phyloP scores from a whole-genome alignment of 106 monocot species.

The Vanilla planifolia region DNA sequence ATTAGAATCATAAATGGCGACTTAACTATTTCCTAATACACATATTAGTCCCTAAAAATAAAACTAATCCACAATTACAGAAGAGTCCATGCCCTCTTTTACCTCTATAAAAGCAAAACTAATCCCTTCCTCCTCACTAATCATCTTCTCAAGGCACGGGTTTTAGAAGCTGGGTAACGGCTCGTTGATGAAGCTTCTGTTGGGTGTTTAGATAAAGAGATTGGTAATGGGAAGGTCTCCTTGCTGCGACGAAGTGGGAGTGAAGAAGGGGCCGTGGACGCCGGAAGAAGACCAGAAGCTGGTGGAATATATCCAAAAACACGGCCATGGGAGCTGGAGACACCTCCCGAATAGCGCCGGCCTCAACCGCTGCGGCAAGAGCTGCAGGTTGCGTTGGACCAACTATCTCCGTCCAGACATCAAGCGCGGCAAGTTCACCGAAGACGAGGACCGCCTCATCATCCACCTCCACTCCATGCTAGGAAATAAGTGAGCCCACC shows the following conservation, averaged over 20 bases:
- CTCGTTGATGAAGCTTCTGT: too few species aligned
- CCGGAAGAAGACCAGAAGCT: conserved; percentile 52
- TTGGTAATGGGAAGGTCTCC: conserved; percentile 40
- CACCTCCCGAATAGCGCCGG: conserved; percentile 43
- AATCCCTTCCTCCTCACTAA: not conserved
- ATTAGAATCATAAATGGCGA: not conserved
- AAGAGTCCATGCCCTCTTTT: not conserved
- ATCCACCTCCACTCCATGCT: conserved; percentile 40
- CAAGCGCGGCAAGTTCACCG: conserved; percentile 41
- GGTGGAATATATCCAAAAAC: conserved; percentile 27
- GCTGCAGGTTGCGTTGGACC: conserved; percentile 55
- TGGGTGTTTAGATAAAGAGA: too few species aligned
- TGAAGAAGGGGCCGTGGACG: conserved; percentile 71
- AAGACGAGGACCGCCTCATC: conserved; percentile 45
- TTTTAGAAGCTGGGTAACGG: too few species aligned
- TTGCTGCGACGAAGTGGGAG: conserved; percentile 39
- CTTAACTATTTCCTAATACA: not conserved
- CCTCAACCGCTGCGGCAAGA: conserved; percentile 55
- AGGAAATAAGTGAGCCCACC: conserved; percentile 34
- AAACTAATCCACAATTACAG: not conserved
- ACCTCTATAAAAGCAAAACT: not conserved
- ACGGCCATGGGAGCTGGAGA: conserved; percentile 43
- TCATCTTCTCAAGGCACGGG: too few species aligned
- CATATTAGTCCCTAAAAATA: not conserved
- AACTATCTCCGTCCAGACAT: conserved; percentile 54